phyloP scores from a whole-genome alignment of 108 stramenopile species.

The Schizochytrium sp. region DNA sequence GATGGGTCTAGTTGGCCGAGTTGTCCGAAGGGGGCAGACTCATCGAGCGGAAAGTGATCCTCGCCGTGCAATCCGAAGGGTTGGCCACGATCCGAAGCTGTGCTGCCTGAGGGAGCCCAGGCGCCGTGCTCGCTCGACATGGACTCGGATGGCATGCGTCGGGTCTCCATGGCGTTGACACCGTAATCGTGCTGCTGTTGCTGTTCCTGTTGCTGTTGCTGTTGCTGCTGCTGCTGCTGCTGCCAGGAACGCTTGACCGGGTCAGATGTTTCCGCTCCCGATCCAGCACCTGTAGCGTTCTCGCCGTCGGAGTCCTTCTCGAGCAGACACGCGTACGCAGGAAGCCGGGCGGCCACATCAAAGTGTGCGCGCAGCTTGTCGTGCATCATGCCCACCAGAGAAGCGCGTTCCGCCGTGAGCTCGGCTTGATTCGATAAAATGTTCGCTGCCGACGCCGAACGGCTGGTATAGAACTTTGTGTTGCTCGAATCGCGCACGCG shows the following conservation, averaged over 20 bases:
- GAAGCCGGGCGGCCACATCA: not conserved
- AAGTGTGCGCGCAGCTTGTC: not conserved
- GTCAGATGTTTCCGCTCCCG: not conserved
- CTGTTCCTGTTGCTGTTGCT: too few species aligned
- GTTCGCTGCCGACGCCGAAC: not conserved
- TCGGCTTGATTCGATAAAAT: not conserved
- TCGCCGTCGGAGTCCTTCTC: not conserved
- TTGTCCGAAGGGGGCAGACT: not conserved
- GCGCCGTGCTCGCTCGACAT: too few species aligned
- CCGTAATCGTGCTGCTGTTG: too few species aligned
- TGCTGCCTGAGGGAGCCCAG: not conserved
- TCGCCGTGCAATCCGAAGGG: not conserved
- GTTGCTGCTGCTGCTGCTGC: too few species aligned
- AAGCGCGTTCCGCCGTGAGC: not conserved
- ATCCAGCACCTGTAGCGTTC: not conserved
- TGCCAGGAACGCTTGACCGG: not conserved
- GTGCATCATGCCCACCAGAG: not conserved
- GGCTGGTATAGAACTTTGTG: not conserved
- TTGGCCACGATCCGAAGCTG: not conserved
- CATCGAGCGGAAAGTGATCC: not conserved
- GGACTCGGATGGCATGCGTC: too few species aligned
- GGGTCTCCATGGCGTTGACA: too few species aligned
- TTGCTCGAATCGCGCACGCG: not conserved
- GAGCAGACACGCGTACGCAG: not conserved
- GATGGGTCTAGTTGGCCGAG: not conserved